Evolutionary conservation across 129 eudicot genomes (phyloP), one percentile per base, ranked within the genome.

Genomic region (Glebionis coronaria): DNA sequence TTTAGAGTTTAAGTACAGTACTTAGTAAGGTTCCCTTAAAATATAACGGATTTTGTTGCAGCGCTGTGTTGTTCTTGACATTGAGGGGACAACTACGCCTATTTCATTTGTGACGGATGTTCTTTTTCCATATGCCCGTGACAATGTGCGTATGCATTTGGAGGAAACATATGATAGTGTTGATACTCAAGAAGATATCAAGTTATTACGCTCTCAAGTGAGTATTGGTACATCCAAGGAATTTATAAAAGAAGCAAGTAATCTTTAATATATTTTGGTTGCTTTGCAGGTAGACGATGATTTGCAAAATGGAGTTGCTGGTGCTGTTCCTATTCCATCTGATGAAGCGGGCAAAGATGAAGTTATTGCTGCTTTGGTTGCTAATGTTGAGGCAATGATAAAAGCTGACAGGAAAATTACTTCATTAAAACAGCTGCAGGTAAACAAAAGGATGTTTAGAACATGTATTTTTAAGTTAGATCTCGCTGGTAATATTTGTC

Each of bases 21-120:
- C 29, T 44, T 12, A 21, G 31, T 66, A 42, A 61, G 23, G 21
- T 19, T 44, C 13, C 64, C 15, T 38, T 25, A 50, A 38, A 14
- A 14, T 58, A 23, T 38, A 54, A 54, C 6, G 40, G n/a, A 29
- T n/a, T 71, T 19, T 70, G 13, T 49, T 82, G 79, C 86, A 93
- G 98, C 82, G 78, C 13, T 93, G 92, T 84, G 86, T 93, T 63
- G 92, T 93, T 66, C 80, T 94, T 61, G 99, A 94, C 77, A 94
- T 94, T 75, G 99, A 94, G 78, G 99, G 97, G 63, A 94, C 99
- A n/a, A 89, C 97, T 44, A 94, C 99, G 6, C 99, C 97, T 4
- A 94, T 94, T 68, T 84, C 95, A n/a, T 94, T 86, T 74, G 99
- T 89, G 23, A 81, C 99, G n/a, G 99, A 89, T 73, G 95, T 94